These are phyloP conservation scores for Bolboschoenoplectus hybrid DNA, from an alignment of 202 grass and related monocot genomes.

Conservation along the genomic window DNA sequence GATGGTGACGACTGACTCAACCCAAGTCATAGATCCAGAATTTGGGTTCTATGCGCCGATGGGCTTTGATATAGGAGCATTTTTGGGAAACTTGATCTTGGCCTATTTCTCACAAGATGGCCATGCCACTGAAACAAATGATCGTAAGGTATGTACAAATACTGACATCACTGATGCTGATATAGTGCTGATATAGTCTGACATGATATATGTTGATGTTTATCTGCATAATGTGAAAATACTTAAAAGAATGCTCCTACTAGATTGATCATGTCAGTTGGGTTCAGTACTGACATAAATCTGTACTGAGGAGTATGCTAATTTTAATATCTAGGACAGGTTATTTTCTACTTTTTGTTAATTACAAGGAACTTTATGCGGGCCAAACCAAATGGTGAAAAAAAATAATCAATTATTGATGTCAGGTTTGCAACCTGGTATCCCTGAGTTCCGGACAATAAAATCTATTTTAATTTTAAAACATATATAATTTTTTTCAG, in stretches of 20 bases:
- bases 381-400: background rate
- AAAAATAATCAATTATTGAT: background rate
- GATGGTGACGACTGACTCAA: conserved; percentile 80
- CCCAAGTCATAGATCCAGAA: conserved; percentile 93
- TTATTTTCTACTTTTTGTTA: background rate
- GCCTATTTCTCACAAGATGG: conserved; percentile 92
- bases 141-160: conserved; percentile 58
- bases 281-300: background rate
- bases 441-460: background rate
- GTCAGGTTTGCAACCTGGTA: background rate
- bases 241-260: background rate
- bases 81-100: conserved; percentile 87
- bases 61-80: conserved; percentile 92
- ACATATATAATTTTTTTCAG: conserved; percentile 37
- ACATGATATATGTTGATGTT: conserved; percentile 1
- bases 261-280: conserved; percentile 11
- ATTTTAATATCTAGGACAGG: background rate
- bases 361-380: background rate
- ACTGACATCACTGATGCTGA: background rate
- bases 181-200: background rate
- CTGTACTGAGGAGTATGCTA: background rate
- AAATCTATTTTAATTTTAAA: background rate
- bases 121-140: conserved; percentile 68
- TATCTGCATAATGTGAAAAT: background rate
- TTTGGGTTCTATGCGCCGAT: conserved; percentile 94